Base-by-base conservation (phyloP, 169 alveolate genomes). In the Eimeria acervulina region DNA sequence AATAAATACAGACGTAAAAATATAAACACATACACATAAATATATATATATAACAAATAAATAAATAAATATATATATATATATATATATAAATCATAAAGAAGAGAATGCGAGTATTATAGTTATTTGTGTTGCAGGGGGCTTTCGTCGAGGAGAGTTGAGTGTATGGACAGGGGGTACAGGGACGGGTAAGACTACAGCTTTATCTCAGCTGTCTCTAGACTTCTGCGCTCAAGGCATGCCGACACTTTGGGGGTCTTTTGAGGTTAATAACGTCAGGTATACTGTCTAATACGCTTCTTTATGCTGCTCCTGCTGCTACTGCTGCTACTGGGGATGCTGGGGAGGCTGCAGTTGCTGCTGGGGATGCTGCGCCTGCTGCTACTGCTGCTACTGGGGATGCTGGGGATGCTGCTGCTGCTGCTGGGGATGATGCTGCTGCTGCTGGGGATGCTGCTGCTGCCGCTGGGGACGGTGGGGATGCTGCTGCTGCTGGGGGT, bases 131-230 rank as follows among this genome's bases (percentile, higher is more conserved):
- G 55, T 12, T 47, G 55, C 55, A 83, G 97, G 98, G 91, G 99
- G 99, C 31, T 97, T 98, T 78, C 97, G 99, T 63, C 96, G 97
- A 89, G 99, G 99, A 47, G 99, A 99, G 93, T 92, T 99, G 90
- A 97, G 99, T 26, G 97, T 99, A 36, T 97, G 99, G 97, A 99
- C 99, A 19, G 99, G 99, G n/a, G 98, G 99, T 3, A 99, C 99
- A 21, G 99, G 99, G 19, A 97, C 98, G n/a, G 99, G 99, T 72
- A 99, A 99, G 97, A 99, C 99, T 5, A 99, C 99, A 2, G 97
- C 98, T 13, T 96, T 99, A 33, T 98, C 99, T 26, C 99, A 99
- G 93, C 93, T 98, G 0, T 99, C 99, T 0, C 95, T 99, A 47
- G 99, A 99, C 96, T 98, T 98, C 93, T 97, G 99, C 76, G 76